Percentiles rank a stretch among this genome's conserved stretches.
These are phyloP conservation scores for Zea mays DNA, from an alignment of 176 grass and related monocot species.

Conservation along the genomic window DNA sequence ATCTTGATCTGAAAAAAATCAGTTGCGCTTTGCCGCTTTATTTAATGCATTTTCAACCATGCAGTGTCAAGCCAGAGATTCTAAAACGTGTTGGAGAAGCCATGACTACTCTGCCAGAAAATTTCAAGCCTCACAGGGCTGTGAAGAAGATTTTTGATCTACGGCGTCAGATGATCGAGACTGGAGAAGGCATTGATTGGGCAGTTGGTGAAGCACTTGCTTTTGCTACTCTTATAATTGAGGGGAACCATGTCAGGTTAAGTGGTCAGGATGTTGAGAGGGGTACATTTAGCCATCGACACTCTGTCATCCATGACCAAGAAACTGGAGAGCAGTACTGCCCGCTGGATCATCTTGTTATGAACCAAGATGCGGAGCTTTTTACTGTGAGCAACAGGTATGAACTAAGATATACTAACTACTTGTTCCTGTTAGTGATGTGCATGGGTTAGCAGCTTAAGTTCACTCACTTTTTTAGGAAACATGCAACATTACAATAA, in stretches of 20 bases:
- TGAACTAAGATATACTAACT: slow-evolving; percentile 2
- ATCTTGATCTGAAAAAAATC: not conserved
- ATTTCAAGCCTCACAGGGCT: slow-evolving; percentile 94
- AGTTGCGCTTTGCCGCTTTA: not conserved
- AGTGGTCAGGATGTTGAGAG: slow-evolving; percentile 99
- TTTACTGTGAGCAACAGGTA: slow-evolving; percentile 98
- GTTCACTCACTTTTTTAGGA: not conserved
- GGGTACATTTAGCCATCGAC: slow-evolving; percentile 95
- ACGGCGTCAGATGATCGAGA: slow-evolving; percentile 81
- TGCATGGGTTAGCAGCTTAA: not conserved
- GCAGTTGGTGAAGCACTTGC: slow-evolving; percentile 93
- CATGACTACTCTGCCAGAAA: slow-evolving; percentile 86
- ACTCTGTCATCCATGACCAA: slow-evolving; percentile 91
- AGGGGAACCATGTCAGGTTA: slow-evolving; percentile 97
- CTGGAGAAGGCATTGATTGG: slow-evolving; percentile 94
- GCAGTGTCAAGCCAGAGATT: slow-evolving; percentile 92
- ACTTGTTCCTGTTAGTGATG: not conserved
- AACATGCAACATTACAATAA: slow-evolving; percentile 24
- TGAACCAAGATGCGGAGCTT: slow-evolving; percentile 73
- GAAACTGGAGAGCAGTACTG: slow-evolving; percentile 78
- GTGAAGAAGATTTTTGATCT: slow-evolving; percentile 95
- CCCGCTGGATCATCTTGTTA: slow-evolving; percentile 68
- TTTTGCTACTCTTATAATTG: slow-evolving; percentile 87
- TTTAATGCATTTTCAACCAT: slow-evolving; percentile 36
- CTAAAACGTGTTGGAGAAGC: slow-evolving; percentile 95